Evolutionary conservation across 1,284 basidiomycete species (phyloP).

Genomic region (Cryptococcus sp.): DNA sequence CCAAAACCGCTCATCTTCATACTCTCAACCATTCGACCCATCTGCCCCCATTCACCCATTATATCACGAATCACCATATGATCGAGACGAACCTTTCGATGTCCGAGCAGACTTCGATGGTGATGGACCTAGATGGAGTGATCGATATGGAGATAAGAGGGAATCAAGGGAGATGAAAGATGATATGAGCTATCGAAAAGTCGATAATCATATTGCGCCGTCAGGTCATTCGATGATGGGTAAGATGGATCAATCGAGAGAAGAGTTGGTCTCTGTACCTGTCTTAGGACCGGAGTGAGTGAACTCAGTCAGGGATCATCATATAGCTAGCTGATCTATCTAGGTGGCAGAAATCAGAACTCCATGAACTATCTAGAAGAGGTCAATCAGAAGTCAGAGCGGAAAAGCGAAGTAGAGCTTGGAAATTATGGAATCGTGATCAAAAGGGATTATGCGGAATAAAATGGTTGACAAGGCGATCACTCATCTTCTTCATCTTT

Average conservation of each 20-base stretch:
- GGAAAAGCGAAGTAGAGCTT: conserved; percentile 57
- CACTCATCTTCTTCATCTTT: conserved; percentile 65
- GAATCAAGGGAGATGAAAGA: conserved; percentile 6
- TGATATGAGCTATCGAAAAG: conserved; percentile 22
- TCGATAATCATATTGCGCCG: conserved; percentile 25
- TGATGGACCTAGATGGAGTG: conserved; percentile 65
- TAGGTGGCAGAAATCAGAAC: conserved; percentile 68
- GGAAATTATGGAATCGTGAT: conserved; percentile 66
- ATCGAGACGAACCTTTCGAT: conserved; percentile 63
- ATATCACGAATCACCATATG: conserved; percentile 27
- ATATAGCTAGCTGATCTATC: not conserved
- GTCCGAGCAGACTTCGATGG: conserved; percentile 91
- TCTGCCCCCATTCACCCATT: conserved; percentile 1
- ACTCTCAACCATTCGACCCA: not conserved
- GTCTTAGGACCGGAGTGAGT: conserved; percentile 69
- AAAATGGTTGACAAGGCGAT: conserved; percentile 63
- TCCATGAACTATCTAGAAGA: conserved; percentile 66
- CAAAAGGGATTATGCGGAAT: conserved; percentile 68
- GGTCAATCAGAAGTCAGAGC: conserved; percentile 58
- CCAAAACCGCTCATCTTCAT: not conserved
- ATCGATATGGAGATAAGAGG: conserved; percentile 48
- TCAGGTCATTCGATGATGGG: conserved; percentile 1
- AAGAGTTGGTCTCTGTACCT: conserved; percentile 81
- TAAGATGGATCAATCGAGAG: conserved; percentile 43
- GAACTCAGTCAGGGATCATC: not conserved